Evolutionary conservation across 2,329 filamentous ascomycete genomes (phyloP).

Genomic region (Rhynchosporium agropyri): DNA sequence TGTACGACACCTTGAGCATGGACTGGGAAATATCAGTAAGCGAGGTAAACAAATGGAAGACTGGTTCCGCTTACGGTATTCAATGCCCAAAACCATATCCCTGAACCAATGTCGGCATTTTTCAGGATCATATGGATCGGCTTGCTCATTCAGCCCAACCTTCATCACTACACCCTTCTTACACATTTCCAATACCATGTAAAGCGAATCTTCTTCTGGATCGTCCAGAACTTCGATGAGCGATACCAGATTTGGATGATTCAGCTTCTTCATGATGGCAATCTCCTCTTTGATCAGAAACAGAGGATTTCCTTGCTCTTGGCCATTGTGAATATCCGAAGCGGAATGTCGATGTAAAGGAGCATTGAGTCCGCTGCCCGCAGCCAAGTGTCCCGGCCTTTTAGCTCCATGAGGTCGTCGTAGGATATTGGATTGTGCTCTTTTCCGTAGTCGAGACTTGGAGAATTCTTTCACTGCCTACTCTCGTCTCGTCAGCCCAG

Average conservation of each 20-base stretch:
- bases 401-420: constrained; percentile 59
- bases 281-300: constrained; percentile 94
- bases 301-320: constrained; percentile 70
- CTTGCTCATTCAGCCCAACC: constrained; percentile 81
- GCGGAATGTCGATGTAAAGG: constrained; percentile 56
- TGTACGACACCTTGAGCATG: constrained; percentile 95
- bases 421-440: constrained; percentile 86
- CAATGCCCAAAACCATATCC: constrained; percentile 90
- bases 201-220: constrained; percentile 91
- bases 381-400: constrained; percentile 51
- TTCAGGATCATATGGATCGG: constrained; percentile 81
- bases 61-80: constrained; percentile 69
- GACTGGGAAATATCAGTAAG: constrained; percentile 53
- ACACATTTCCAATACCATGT: constrained; percentile 99
- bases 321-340: constrained; percentile 53
- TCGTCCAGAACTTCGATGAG: constrained; percentile 95
- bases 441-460: constrained; percentile 85
- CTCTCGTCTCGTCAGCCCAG: too few relatives aligned
- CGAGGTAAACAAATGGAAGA: neutral
- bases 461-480: constrained; percentile 98
- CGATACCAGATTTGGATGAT: constrained; percentile 91
- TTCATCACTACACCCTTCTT: constrained; percentile 98
- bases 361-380: constrained; percentile 46
- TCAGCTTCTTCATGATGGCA: constrained; percentile 98
- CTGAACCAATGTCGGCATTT: constrained; percentile 89